Evolutionary conservation across 345 rosid genomes (phyloP).

Genomic region (Rhodamnia argentea): DNA sequence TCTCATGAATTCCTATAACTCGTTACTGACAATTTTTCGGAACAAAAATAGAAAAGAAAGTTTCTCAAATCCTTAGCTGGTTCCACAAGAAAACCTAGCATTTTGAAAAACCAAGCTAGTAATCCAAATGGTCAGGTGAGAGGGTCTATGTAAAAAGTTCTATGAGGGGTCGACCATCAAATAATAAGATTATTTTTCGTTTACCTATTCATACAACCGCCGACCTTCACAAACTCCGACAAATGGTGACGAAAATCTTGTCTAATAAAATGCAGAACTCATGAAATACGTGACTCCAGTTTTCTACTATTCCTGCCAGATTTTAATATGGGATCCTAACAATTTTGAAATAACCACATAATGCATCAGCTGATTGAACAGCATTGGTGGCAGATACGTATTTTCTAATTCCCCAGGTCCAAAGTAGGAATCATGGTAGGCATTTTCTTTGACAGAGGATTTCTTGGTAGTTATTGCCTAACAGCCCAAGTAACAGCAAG

Average conservation of each 20-base stretch:
- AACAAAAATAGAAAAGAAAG: not conserved
- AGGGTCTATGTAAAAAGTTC: not conserved
- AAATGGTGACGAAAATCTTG: not conserved
- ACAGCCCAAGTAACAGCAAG: not conserved
- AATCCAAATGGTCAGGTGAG: not conserved
- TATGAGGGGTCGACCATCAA: not conserved
- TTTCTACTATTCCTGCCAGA: not conserved
- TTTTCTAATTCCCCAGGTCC: not conserved
- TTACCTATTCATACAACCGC: not conserved
- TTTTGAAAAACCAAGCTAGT: not conserved
- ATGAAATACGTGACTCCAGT: not conserved
- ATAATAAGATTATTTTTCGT: too few relatives aligned
- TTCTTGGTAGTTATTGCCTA: not conserved
- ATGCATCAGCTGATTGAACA: not conserved
- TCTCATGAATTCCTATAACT: not conserved
- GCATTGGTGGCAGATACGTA: not conserved
- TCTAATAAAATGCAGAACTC: not conserved
- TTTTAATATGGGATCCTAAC: not conserved
- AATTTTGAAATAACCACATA: too few relatives aligned
- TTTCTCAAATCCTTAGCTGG: not conserved
- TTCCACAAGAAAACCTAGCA: not conserved
- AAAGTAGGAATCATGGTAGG: not conserved
- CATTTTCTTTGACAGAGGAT: not conserved
- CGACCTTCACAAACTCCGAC: not conserved
- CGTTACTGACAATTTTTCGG: not conserved